Evolutionary conservation across 75 land plant genomes (phyloP).

Genomic region (Chamaecyparis obtusa): DNA sequence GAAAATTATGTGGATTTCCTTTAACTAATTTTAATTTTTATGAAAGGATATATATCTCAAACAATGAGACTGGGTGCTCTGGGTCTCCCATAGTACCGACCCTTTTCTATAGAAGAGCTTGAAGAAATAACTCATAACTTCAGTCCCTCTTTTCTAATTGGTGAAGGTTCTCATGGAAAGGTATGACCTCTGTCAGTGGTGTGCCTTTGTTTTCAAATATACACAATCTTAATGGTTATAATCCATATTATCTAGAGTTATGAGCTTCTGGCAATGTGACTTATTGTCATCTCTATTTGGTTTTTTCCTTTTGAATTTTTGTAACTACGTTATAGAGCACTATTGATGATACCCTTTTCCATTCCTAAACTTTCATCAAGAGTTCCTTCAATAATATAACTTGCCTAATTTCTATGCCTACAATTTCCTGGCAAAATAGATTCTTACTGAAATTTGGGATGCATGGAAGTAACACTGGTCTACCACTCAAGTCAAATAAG

Average conservation of each 20-base stretch:
- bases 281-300: neutral
- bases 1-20: neutral
- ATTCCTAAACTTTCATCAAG: neutral
- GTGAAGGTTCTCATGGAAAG: conserved; percentile 77
- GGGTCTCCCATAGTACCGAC: conserved; percentile 59
- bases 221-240: neutral
- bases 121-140: conserved; percentile 81
- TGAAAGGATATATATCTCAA: conserved; percentile 71
- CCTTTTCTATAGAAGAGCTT: conserved; percentile 74
- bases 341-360: neutral
- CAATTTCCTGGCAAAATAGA: neutral
- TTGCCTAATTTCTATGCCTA: neutral
- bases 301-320: neutral
- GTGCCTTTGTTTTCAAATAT: neutral
- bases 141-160: conserved; percentile 44
- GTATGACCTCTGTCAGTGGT: conserved; percentile 27
- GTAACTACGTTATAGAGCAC: neutral
- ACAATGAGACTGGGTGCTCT: conserved; percentile 81
- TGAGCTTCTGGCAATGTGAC: neutral
- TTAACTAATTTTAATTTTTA: neutral
- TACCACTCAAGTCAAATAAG: neutral
- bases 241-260: neutral
- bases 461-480: neutral
- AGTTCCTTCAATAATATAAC: neutral
- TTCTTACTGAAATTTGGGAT: neutral